Evolutionary conservation across 495 filamentous ascomycete species (phyloP).

Genomic region (Neurospora intermedia): DNA sequence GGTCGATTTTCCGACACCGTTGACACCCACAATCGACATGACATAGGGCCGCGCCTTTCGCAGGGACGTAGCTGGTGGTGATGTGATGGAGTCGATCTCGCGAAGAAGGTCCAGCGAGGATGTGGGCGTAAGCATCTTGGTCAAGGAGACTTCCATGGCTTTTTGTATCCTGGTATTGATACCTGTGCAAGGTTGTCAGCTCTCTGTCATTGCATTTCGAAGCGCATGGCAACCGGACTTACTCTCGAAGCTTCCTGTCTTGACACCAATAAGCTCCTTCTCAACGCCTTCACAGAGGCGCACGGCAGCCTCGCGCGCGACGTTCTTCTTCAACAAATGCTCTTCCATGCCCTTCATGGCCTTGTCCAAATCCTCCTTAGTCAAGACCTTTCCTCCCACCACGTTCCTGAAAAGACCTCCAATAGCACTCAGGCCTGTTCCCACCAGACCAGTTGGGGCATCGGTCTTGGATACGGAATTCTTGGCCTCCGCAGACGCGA

Average conservation of each 20-base stretch:
- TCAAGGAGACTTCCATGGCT: slow-evolving; percentile 81
- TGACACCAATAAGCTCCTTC: slow-evolving; percentile 76
- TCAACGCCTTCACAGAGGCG: slow-evolving; percentile 87
- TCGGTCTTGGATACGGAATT: slow-evolving; percentile 35
- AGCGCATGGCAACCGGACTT: slow-evolving; percentile 11
- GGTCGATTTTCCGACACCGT: slow-evolving; percentile 95
- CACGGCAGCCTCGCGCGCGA: slow-evolving; percentile 86
- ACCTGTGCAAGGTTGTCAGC: slow-evolving; percentile 24
- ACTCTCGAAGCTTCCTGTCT: slow-evolving; percentile 88
- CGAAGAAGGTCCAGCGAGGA: slow-evolving; percentile 87
- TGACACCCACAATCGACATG: slow-evolving; percentile 95
- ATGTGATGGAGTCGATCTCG: slow-evolving; percentile 73
- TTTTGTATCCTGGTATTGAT: slow-evolving; percentile 71
- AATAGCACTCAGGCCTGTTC: slow-evolving; percentile 66
- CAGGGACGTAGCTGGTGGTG: slow-evolving; percentile 44
- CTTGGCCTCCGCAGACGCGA: slow-evolving; percentile 59
- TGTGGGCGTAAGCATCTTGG: slow-evolving; percentile 91
- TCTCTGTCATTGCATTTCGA: not conserved
- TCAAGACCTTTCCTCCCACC: slow-evolving; percentile 84
- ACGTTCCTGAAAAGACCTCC: slow-evolving; percentile 86
- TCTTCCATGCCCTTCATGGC: slow-evolving; percentile 93
- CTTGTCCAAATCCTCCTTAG: slow-evolving; percentile 77
- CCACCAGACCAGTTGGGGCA: slow-evolving; percentile 51
- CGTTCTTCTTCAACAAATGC: slow-evolving; percentile 90
- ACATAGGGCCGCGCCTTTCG: slow-evolving; percentile 72